Evolutionary conservation across 306 rosid species (phyloP).

Genomic region (Malus asiatica): DNA sequence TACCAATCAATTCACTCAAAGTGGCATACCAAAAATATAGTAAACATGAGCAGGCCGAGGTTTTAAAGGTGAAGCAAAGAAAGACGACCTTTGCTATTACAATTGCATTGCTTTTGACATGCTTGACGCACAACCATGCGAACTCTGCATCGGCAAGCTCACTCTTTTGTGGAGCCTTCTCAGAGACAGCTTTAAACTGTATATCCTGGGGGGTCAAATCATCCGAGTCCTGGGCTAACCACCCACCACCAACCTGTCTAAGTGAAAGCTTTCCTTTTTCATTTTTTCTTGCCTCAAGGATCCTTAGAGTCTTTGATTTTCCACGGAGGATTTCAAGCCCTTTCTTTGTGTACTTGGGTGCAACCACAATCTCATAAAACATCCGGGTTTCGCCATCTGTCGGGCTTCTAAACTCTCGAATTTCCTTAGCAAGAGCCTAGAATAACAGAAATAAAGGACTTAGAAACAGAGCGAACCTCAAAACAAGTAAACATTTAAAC

Average conservation of each 20-base stretch:
- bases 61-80: background rate
- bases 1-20: background rate
- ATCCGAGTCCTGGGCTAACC: slow-evolving; percentile 89
- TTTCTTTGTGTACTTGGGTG: slow-evolving; percentile 72
- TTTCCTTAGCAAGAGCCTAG: slow-evolving; percentile 82
- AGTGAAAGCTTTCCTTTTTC: slow-evolving; percentile 83
- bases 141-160: slow-evolving; percentile 70
- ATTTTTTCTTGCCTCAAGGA: slow-evolving; percentile 69
- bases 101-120: slow-evolving; percentile 91
- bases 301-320: slow-evolving; percentile 76
- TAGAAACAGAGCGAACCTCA: background rate
- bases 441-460: background rate
- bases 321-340: slow-evolving; percentile 86
- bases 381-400: slow-evolving; percentile 85
- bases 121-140: slow-evolving; percentile 89
- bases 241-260: slow-evolving; percentile 93
- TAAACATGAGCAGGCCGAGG: background rate
- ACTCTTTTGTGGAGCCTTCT: slow-evolving; percentile 51
- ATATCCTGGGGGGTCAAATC: slow-evolving; percentile 68
- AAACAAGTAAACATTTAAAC: background rate
- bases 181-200: slow-evolving; percentile 50
- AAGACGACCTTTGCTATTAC: slow-evolving; percentile 71
- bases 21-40: background rate
- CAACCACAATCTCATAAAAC: slow-evolving; percentile 98
- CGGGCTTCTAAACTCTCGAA: slow-evolving; percentile 89